These are phyloP conservation scores for Crinitomyces ghanaensis DNA, from an alignment of 805 yeast genomes.

Conservation along the genomic window DNA sequence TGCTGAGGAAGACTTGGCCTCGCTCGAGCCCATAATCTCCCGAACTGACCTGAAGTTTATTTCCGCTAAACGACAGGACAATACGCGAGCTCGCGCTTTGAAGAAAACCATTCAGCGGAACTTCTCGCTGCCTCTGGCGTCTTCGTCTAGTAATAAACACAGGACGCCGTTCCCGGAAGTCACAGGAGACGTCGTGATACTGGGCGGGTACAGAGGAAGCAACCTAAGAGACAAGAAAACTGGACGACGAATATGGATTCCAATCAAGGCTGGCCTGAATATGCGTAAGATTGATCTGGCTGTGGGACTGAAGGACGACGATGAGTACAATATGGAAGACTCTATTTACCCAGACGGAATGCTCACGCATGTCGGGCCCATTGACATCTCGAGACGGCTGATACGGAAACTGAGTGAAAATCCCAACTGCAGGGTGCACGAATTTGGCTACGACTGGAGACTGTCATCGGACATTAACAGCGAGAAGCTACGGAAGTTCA, in stretches of 20 bases:
- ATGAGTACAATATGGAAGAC: constrained; percentile 41
- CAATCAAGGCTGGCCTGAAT: constrained; percentile 72
- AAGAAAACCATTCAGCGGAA: constrained; percentile 47
- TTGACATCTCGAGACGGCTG: constrained; percentile 60
- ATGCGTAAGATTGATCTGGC: constrained; percentile 55
- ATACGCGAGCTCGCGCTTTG: constrained; percentile 59
- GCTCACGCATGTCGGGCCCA: constrained; percentile 74
- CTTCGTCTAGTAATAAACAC: constrained; percentile 10
- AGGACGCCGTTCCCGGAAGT: constrained; percentile 37
- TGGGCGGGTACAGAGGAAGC: constrained; percentile 88
- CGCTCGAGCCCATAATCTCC: constrained; percentile 40
- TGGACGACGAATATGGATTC: constrained; percentile 69
- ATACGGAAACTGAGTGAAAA: constrained; percentile 36
- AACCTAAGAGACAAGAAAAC: constrained; percentile 57
- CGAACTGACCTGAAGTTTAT: constrained; percentile 45
- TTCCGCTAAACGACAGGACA: constrained; percentile 42
- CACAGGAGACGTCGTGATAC: constrained; percentile 65
- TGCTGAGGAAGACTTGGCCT: constrained; percentile 20
- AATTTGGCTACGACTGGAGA: constrained; percentile 94
- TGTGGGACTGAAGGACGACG: constrained; percentile 63
- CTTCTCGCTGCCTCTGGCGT: constrained; percentile 25
- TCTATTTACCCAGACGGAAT: constrained; percentile 62
- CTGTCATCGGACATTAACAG: constrained; percentile 50
- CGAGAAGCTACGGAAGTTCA: constrained; percentile 37
- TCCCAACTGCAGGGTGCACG: constrained; percentile 50